Evolutionary conservation across 2,329 filamentous ascomycete genomes (phyloP).

Genomic region (Venturia nashicola): DNA sequence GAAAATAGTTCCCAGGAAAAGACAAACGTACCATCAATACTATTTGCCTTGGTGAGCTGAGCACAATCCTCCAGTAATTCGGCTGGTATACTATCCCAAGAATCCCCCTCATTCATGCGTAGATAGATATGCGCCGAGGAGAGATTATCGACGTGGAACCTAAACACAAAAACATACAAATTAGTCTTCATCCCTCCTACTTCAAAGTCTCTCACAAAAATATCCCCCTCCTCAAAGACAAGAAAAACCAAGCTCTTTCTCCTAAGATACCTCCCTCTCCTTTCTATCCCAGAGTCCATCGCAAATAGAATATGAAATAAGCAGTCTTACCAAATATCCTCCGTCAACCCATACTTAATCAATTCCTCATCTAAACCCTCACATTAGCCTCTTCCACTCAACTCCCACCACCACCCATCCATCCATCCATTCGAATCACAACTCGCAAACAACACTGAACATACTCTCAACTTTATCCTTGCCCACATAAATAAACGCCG

Average conservation of each 20-base stretch:
- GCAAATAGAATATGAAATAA: neutral
- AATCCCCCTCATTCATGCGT: constrained; percentile 62
- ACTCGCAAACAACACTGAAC: constrained; percentile 18
- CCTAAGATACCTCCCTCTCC: too few relatives aligned
- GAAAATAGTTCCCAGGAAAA: too few relatives aligned
- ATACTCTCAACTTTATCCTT: constrained; percentile 99
- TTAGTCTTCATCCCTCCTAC: neutral
- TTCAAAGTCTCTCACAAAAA: neutral
- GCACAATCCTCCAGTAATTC: constrained; percentile 74
- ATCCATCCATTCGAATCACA: too few relatives aligned
- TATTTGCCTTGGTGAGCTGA: constrained; percentile 98
- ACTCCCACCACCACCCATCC: too few relatives aligned
- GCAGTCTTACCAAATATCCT: constrained; percentile 72
- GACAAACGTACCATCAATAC: constrained; percentile 62
- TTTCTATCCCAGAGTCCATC: neutral
- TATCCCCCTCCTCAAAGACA: too few relatives aligned
- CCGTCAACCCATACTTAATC: constrained; percentile 87
- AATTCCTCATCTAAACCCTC: constrained; percentile 70
- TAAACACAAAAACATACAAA: neutral
- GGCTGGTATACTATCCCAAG: constrained; percentile 71
- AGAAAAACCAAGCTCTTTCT: neutral
- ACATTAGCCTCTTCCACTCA: constrained; percentile 2
- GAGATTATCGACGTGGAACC: constrained; percentile 94
- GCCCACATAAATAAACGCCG: constrained; percentile 87
- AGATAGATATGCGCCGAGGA: constrained; percentile 96